These are phyloP conservation scores for Colletotrichum sp. DNA, from an alignment of 2,329 filamentous ascomycete species.

Conservation along the genomic window DNA sequence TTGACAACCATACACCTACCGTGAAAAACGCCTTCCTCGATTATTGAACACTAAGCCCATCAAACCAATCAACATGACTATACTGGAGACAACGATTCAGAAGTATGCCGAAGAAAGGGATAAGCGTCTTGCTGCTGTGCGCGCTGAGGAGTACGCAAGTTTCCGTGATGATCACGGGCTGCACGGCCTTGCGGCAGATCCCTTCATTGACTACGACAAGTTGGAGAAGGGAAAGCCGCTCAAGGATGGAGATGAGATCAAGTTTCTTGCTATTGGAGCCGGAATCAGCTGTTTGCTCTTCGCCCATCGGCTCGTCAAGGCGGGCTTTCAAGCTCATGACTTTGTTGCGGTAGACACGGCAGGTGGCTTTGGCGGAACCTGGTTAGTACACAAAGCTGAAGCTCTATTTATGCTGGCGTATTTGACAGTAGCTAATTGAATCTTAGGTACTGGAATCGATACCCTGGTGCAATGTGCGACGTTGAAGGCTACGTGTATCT, in stretches of 20 bases:
- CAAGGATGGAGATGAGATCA: not conserved
- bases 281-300: not conserved
- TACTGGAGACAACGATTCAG: not conserved
- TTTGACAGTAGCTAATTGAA: too few species aligned
- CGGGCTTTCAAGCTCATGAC: not conserved
- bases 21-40: not conserved
- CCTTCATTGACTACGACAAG: not conserved
- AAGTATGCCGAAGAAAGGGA: not conserved
- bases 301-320: not conserved
- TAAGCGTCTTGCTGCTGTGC: not conserved
- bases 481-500: constrained; percentile 45
- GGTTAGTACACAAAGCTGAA: not conserved
- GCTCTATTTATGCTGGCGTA: not conserved
- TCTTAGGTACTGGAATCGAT: constrained; percentile 58
- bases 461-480: constrained; percentile 58
- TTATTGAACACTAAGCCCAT: not conserved
- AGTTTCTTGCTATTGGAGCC: not conserved
- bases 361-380: not conserved
- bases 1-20: not conserved
- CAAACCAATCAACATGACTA: not conserved
- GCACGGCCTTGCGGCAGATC: not conserved
- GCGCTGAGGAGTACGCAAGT: not conserved
- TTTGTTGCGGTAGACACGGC: not conserved
- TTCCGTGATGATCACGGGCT: not conserved
- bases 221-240: not conserved